Evolutionary conservation across 208 protist genomes (phyloP).

Genomic region (Trypanosoma grayi): DNA sequence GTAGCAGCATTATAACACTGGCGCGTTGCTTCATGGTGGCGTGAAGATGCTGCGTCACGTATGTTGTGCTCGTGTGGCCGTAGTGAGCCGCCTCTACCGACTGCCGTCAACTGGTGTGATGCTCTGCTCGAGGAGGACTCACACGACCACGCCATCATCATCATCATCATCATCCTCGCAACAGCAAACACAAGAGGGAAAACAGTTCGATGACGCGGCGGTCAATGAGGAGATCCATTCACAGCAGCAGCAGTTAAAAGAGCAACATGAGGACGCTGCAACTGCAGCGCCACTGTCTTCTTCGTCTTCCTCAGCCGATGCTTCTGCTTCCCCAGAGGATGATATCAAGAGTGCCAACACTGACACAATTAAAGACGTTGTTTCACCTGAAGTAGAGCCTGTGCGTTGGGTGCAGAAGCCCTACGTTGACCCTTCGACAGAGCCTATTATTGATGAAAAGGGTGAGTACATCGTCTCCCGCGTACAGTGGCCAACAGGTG

Average conservation of each 20-base stretch:
- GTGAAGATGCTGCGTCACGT: background rate
- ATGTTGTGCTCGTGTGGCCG: background rate
- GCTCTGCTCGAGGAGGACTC: background rate
- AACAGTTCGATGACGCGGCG: background rate
- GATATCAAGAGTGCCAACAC: background rate
- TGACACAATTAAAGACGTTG: slow-evolving; percentile 4
- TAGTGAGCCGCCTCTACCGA: background rate
- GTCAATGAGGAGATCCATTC: too few relatives aligned
- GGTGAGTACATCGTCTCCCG: slow-evolving; percentile 84
- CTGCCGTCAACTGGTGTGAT: background rate
- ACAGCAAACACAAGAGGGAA: too few relatives aligned
- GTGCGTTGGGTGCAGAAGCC: slow-evolving; percentile 67
- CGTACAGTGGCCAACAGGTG: slow-evolving; percentile 82
- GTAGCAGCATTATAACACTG: background rate
- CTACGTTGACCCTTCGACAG: slow-evolving; percentile 35
- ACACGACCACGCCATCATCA: background rate
- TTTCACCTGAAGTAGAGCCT: slow-evolving; percentile 41
- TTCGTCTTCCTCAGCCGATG: background rate
- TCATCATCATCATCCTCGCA: too few relatives aligned
- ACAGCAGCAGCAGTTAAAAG: too few relatives aligned
- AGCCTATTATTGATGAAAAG: slow-evolving; percentile 68
- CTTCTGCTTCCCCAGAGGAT: background rate
- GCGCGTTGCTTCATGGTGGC: background rate
- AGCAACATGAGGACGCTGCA: background rate
- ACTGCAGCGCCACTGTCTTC: background rate